Evolutionary conservation across 2,329 filamentous ascomycete species (phyloP).

Genomic region (Cercospora zeae-maydis): DNA sequence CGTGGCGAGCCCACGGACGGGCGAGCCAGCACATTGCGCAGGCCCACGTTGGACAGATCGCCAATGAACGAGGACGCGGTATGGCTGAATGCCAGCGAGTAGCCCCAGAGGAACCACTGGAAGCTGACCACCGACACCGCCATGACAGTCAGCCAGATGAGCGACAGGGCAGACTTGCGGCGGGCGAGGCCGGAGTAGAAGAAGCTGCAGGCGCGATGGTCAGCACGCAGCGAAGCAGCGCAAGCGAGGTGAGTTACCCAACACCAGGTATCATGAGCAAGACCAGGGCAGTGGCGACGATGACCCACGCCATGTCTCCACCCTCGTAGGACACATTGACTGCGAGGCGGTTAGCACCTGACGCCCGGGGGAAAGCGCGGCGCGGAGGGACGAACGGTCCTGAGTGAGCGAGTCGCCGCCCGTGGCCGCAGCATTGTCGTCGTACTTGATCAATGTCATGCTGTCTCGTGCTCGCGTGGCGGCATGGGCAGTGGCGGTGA

Average conservation of each 20-base stretch:
- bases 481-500: neutral
- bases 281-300: conserved; percentile 65
- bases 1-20: conserved; percentile 70
- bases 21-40: conserved; percentile 68
- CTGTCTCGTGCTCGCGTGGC: neutral
- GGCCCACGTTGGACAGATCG: conserved; percentile 73
- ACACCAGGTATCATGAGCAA: conserved; percentile 92
- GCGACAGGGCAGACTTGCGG: conserved; percentile 80
- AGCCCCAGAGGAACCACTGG: conserved; percentile 97
- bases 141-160: conserved; percentile 83
- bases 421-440: conserved; percentile 38
- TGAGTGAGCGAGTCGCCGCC: conserved; percentile 65
- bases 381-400: conserved; percentile 42
- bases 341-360: neutral
- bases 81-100: conserved; percentile 78
- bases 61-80: conserved; percentile 72
- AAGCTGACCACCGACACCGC: conserved; percentile 75
- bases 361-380: neutral
- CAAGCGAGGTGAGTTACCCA: conserved; percentile 46
- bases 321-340: conserved; percentile 85
- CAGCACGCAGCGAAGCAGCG: conserved; percentile 3
- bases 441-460: neutral
- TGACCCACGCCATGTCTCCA: conserved; percentile 79
- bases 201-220: conserved; percentile 53
- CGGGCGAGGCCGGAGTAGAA: conserved; percentile 90